Percentiles rank a stretch among this genome's conserved stretches.
Evolutionary conservation across 139 green algal genomes (phyloP).

Genomic region (Tetradesmus obliquus): DNA sequence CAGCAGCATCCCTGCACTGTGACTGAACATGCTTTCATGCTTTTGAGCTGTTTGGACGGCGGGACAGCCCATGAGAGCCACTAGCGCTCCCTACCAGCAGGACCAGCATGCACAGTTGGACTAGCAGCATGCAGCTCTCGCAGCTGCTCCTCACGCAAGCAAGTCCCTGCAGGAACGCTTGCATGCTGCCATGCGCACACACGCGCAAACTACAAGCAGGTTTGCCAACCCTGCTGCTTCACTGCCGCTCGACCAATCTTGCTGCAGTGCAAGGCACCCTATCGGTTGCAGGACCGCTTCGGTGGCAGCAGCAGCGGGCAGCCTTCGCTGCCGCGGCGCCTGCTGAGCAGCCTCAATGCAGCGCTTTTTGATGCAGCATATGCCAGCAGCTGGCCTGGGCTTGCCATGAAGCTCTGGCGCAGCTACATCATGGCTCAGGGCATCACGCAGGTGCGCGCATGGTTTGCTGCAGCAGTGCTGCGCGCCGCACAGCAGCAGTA

Average conservation of each 20-base stretch:
- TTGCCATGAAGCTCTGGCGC: slow-evolving; percentile 30
- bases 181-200: too few relatives aligned
- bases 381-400: slow-evolving; percentile 3
- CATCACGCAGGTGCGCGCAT: not conserved
- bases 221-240: too few relatives aligned
- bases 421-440: slow-evolving; percentile 43
- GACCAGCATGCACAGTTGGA: too few relatives aligned
- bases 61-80: too few relatives aligned
- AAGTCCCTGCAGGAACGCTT: too few relatives aligned
- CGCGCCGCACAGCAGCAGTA: too few relatives aligned
- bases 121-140: too few relatives aligned
- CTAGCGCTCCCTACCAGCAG: too few relatives aligned
- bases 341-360: not conserved
- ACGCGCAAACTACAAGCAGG: too few relatives aligned
- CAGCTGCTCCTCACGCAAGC: too few relatives aligned
- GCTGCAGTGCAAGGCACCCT: slow-evolving; percentile 32
- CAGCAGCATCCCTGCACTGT: not conserved
- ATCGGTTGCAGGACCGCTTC: not conserved
- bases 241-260: too few relatives aligned
- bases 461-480: too few relatives aligned
- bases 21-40: not conserved
- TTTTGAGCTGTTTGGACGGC: not conserved
- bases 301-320: not conserved
- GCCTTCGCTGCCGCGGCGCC: not conserved
- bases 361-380: slow-evolving; percentile 15